Evolutionary conservation across 2,329 filamentous ascomycete genomes (phyloP), one percentile per base, ranked within the genome.

Genomic region (Sarocladium oryzae): DNA sequence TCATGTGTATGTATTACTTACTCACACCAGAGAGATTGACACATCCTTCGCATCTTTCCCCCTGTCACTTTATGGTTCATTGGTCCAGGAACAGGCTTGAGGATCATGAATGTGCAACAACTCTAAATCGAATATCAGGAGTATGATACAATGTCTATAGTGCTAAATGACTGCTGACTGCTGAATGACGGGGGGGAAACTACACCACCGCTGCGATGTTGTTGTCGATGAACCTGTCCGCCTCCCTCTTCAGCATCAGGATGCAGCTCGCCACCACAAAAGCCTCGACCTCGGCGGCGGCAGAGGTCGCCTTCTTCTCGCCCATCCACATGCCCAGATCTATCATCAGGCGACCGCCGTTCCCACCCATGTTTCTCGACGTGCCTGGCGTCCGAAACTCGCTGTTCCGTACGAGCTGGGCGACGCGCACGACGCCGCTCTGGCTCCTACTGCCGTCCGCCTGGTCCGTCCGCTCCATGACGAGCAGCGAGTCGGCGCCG

Each of bases 201-300:
- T 32, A 52, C 10, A 41, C 43, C 24, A 60, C 53, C 11, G 50
- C 51, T 3, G 57, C 56, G 41, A 57, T 54, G 23, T 46, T 49
- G 20, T 55, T 57, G n/a, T 58, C 51, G 13, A 51, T 53, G 41
- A 57, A 58, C 8, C 56, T 53, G 37, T 60, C 57, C 20, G 54
- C 57, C 36, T 60, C 57, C 24, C 54, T 55, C 55, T 60, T 60
- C 20, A 60, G 49, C 57, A 60, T 60, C 40, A 53, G 51, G 9
- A 60, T 56, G 16, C 53, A 57, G 8, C 56, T 53, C 35, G 57
- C 57, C 11, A 60, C 56, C 13, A 56, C 40, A 43, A 58, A 58
- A 3, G 57, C 56, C 52, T 60, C 57, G 1, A 58, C 50, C 0
- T 49, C 52, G 20, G 51, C n/a, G 9, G 35, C 26, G 20, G 51